Percentiles rank a stretch among this genome's conserved stretches.
Evolutionary conservation across 768 basidiomycete genomes (phyloP).

Genomic region (Leccinum rimulosum): DNA sequence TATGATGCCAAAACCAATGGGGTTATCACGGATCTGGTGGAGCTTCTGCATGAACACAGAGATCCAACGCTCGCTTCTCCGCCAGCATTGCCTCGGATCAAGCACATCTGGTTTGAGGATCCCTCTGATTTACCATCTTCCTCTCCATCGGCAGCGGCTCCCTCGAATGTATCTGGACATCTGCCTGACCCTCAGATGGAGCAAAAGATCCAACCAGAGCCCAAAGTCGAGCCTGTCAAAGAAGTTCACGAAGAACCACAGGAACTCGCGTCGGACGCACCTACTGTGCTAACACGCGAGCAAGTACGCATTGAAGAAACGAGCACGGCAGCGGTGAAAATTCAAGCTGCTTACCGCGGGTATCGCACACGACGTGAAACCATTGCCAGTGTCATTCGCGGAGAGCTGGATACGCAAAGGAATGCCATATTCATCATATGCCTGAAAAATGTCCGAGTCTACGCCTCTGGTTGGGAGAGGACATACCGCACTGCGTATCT

Average conservation of each 20-base stretch:
- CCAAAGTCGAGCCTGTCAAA: neutral
- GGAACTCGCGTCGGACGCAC: conserved; percentile 13
- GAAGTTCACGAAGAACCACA: conserved; percentile 14
- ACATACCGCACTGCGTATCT: conserved; percentile 38
- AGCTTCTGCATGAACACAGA: conserved; percentile 20
- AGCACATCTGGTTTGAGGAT: conserved; percentile 30
- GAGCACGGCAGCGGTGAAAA: conserved; percentile 15
- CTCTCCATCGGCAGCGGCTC: conserved; percentile 10
- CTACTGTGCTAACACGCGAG: conserved; percentile 8
- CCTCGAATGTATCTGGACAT: conserved; percentile 12
- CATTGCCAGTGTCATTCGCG: conserved; percentile 6
- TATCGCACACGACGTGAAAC: conserved; percentile 8
- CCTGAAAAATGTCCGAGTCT: conserved; percentile 18
- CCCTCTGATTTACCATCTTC: conserved; percentile 28
- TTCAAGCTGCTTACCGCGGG: conserved; percentile 20
- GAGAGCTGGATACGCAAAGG: conserved; percentile 17
- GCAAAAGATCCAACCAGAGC: neutral
- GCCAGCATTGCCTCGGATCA: conserved; percentile 17
- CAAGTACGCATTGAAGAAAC: conserved; percentile 21
- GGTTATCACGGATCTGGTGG: conserved; percentile 22
- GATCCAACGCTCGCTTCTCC: neutral
- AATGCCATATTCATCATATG: conserved; percentile 29
- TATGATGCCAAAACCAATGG: conserved; percentile 6
- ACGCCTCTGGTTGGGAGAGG: conserved; percentile 27
- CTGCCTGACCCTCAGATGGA: conserved; percentile 3